These are phyloP conservation scores for Saccharata proteae DNA, from an alignment of 2,329 filamentous ascomycete species.

Conservation along the genomic window DNA sequence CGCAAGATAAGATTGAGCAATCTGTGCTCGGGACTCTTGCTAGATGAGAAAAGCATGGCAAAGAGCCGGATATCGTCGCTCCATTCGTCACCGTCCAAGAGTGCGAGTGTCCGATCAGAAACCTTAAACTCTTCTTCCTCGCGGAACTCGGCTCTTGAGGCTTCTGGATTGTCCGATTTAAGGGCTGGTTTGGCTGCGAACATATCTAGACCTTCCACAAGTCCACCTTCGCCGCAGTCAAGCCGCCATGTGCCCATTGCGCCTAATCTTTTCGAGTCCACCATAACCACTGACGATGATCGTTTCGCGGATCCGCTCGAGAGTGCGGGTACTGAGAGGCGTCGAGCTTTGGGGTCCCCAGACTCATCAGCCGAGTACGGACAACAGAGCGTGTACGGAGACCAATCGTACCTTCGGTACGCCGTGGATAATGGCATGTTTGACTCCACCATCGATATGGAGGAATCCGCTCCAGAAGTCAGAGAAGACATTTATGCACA, in stretches of 20 bases:
- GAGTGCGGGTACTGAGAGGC: too few species aligned
- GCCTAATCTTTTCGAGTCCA: slow-evolving; percentile 13
- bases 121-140: neutral
- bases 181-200: neutral
- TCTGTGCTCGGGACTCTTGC: slow-evolving; percentile 45
- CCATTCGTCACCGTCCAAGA: neutral
- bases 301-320: slow-evolving; percentile 30
- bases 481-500: too few species aligned
- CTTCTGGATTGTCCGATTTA: slow-evolving; percentile 1
- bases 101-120: slow-evolving; percentile 2
- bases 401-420: slow-evolving; percentile 22
- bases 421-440: slow-evolving; percentile 21
- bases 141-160: neutral
- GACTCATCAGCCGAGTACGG: too few species aligned
- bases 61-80: slow-evolving; percentile 5
- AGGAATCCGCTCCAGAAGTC: too few species aligned
- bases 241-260: slow-evolving; percentile 5
- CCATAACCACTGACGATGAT: slow-evolving; percentile 25
- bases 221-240: neutral
- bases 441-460: slow-evolving; percentile 10
- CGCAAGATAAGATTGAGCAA: slow-evolving; percentile 51
- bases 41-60: slow-evolving; percentile 6
- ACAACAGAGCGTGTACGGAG: slow-evolving; percentile 16
- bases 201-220: neutral
- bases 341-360: too few species aligned